Evolutionary conservation across 257 asterid genomes (phyloP).

Genomic region (Rhazya stricta): DNA sequence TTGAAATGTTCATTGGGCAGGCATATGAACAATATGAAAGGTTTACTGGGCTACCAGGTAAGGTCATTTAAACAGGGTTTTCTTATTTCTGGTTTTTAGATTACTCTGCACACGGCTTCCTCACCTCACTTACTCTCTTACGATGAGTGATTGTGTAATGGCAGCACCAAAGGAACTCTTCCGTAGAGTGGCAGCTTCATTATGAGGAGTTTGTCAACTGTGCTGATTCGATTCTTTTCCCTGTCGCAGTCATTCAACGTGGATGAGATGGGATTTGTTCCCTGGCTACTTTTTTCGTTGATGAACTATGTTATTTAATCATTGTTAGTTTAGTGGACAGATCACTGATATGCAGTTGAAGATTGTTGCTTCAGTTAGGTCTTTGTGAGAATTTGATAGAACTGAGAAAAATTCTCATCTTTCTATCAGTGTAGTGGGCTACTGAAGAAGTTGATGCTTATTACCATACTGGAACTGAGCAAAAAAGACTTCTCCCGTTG

Average conservation of each 20-base stretch:
- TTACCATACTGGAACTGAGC: conserved; percentile 2
- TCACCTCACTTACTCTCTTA: conserved; percentile 10
- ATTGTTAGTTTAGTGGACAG: conserved; percentile 7
- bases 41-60: conserved; percentile 93
- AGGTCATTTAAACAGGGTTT: background rate
- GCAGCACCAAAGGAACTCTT: conserved; percentile 90
- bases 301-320: background rate
- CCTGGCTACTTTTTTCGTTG: background rate
- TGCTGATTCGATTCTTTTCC: background rate
- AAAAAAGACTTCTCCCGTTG: background rate
- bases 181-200: conserved; percentile 45
- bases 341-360: conserved; percentile 10
- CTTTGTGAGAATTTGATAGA: background rate
- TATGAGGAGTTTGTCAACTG: conserved; percentile 18
- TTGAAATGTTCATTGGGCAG: conserved; percentile 88
- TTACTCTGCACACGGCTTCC: background rate
- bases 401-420: background rate
- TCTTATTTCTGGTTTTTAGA: background rate
- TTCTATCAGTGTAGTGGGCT: background rate
- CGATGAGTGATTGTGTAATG: conserved; percentile 10
- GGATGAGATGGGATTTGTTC: background rate
- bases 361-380: background rate
- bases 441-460: background rate
- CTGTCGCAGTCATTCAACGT: background rate
- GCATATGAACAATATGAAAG: conserved; percentile 87